These are phyloP conservation scores for Penicillium parvum DNA, from an alignment of 495 filamentous ascomycete genomes.

Conservation along the genomic window DNA sequence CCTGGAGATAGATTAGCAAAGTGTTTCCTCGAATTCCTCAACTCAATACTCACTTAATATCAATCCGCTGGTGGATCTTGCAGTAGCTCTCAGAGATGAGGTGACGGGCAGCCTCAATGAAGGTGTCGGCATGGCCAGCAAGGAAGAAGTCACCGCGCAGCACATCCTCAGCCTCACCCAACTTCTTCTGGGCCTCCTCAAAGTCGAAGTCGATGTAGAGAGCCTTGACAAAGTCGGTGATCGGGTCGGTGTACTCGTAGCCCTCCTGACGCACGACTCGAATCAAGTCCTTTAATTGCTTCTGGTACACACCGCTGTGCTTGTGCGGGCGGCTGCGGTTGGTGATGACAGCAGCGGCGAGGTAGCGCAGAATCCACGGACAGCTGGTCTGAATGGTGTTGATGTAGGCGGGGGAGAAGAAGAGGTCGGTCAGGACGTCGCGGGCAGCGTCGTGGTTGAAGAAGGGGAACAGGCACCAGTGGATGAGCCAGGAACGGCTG, in stretches of 20 bases:
- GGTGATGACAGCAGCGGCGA: conserved; percentile 92
- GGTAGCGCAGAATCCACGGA: conserved; percentile 94
- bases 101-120: conserved; percentile 91
- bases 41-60: conserved; percentile 66
- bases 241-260: conserved; percentile 94
- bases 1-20: conserved; percentile 32
- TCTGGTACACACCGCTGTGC: conserved; percentile 79
- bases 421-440: conserved; percentile 85
- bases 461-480: conserved; percentile 98
- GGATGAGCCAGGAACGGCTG: conserved; percentile 93
- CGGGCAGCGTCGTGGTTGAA: conserved; percentile 95
- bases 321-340: conserved; percentile 81
- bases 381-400: conserved; percentile 98
- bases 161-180: conserved; percentile 86
- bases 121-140: conserved; percentile 73
- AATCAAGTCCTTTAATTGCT: conserved; percentile 94
- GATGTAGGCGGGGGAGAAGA: conserved; percentile 95
- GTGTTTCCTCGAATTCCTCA: background rate
- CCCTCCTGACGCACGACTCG: conserved; percentile 92
- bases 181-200: conserved; percentile 91
- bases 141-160: conserved; percentile 95
- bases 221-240: conserved; percentile 93
- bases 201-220: conserved; percentile 98
- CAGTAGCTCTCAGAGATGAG: conserved; percentile 97
- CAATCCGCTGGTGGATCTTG: conserved; percentile 98